Base-by-base conservation (phyloP, 2,329 filamentous ascomycete species). In the Aspergillus eucalypticola region DNA sequence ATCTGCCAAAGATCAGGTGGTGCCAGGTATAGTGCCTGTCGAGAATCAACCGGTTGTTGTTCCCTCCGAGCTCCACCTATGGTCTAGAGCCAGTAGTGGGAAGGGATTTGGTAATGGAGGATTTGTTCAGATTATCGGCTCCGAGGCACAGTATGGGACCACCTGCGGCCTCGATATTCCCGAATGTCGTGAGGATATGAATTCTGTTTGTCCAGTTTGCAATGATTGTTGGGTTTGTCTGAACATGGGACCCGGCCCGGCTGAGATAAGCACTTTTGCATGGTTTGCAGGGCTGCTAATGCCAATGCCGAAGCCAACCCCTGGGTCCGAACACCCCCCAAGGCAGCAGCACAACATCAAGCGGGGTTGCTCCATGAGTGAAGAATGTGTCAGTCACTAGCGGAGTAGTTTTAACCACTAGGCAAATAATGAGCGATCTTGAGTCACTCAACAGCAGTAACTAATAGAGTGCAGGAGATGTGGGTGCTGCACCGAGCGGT, bases 131-230 rank as follows among this genome's bases (percentile, higher is more conserved):
- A n/a, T 46, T 41, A 55, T 35, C 25, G 11, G 53, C 27, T 55
- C 53, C 55, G 42, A 44, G 56, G 32, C 32, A 48, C 29, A 17
- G 48, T 64, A 67, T 67, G 65, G 65, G 65, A 61, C 65, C 65
- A 67, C 59, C 59, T 42, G 56, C 55, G 51, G 50, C 44, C 50
- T 51, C 49, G 38, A 56, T 19, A 59, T 56, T 32, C 50, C 52
- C 25, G 58, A 29, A 41, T 50, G 51, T 51, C 35, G 54, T 19
- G 38, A 46, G 44, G 46, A 32, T 49, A 49, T 42, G 38, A 51
- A 55, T 17, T 27, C 15, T 41, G 57, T 64, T 65, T 66, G 61
- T 21, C 38, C 8, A 19, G 59, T 63, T 67, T 67, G 63, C 39
- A 49, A 6, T 51, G 50, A 59, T 65, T 67, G 60, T 6, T 13